Evolutionary conservation across 2,329 filamentous ascomycete genomes (phyloP).

Genomic region (Fusarium nurragi): DNA sequence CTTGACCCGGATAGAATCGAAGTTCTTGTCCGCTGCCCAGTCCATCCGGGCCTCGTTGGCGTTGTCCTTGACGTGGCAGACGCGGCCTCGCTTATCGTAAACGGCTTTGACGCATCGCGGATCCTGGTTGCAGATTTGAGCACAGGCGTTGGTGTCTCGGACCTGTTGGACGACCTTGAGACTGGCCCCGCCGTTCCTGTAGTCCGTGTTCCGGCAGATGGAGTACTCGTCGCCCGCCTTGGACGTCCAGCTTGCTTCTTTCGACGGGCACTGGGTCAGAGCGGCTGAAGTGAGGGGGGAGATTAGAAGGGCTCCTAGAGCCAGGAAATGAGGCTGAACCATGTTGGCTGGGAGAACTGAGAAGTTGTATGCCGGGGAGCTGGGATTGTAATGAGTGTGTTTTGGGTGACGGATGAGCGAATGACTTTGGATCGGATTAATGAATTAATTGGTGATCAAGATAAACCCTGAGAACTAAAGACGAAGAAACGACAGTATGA

Average conservation of each 20-base stretch:
- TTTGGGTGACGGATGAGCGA: background rate
- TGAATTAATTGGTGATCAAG: background rate
- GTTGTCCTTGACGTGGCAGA: conserved; percentile 33
- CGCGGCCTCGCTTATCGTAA: conserved; percentile 24
- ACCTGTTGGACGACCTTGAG: conserved; percentile 18
- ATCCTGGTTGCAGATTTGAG: conserved; percentile 32
- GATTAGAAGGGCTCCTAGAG: conserved; percentile 27
- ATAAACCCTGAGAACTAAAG: background rate
- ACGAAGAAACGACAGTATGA: conserved; percentile 10
- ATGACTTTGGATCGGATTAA: background rate
- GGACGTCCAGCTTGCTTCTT: conserved; percentile 20
- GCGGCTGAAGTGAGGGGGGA: conserved; percentile 22
- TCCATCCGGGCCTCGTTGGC: conserved; percentile 14
- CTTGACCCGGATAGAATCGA: conserved; percentile 20
- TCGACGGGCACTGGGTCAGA: conserved; percentile 22
- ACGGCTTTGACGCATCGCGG: conserved; percentile 30
- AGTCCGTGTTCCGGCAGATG: conserved; percentile 31
- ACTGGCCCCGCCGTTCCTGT: conserved; percentile 17
- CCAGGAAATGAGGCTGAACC: conserved; percentile 20
- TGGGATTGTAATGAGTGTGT: background rate
- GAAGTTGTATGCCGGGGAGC: too few relatives aligned
- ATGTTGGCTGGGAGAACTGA: background rate
- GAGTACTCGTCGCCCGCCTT: conserved; percentile 5
- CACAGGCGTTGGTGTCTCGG: conserved; percentile 18
- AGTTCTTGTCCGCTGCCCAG: conserved; percentile 18